Evolutionary conservation across 2,329 filamentous ascomycete species (phyloP), one percentile per base, ranked within the genome.

Genomic region (Lecanosticta acicola): DNA sequence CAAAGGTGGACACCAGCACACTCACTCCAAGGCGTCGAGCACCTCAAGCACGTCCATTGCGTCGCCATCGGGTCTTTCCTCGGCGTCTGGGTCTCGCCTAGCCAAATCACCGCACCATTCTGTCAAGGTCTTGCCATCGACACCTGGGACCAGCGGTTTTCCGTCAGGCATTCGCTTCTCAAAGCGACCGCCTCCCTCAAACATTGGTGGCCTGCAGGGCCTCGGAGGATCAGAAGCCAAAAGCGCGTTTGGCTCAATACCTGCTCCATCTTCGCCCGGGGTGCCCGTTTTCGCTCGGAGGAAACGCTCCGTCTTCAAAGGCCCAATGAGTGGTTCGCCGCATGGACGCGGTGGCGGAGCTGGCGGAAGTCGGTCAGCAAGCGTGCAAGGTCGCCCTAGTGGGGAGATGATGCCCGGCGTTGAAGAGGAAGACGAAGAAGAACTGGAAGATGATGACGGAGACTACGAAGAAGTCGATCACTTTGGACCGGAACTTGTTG

Each of bases 61-160:
- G 9, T 73, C 71, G 1, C 73, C 73, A 56, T 65, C 66, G 11
- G 65, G 65, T 13, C 60, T 61, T 32, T 68, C 48, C 41, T 65
- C 56, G 50, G 67, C 83, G 60, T 84, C 79, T 13, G 81, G 79
- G 1, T 71, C 80, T 40, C 77, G 77, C 35, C 70, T 78, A 29
- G 78, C 78, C 11, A 81, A 86, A 18, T 90, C 84, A 2, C 91
- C 93, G 1, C 89, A 96, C 64, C 80, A 87, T 56, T 94, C 87
- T 0, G 85, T 97, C 59, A 97, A 97, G 69, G 85, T 97, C n/a
- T 79, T 97, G 2, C 91, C 93, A 1, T 87, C 87, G 0, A 95
- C 90, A 0, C 91, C 91, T 0, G 90, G 85, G 0, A 68, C 78
- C 2, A 73, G 75, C 13, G 72, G 79, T 1, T 94, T 97, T 59